phyloP scores from a whole-genome alignment of 2,329 filamentous ascomycete species.

The Alternaria gansuensis region DNA sequence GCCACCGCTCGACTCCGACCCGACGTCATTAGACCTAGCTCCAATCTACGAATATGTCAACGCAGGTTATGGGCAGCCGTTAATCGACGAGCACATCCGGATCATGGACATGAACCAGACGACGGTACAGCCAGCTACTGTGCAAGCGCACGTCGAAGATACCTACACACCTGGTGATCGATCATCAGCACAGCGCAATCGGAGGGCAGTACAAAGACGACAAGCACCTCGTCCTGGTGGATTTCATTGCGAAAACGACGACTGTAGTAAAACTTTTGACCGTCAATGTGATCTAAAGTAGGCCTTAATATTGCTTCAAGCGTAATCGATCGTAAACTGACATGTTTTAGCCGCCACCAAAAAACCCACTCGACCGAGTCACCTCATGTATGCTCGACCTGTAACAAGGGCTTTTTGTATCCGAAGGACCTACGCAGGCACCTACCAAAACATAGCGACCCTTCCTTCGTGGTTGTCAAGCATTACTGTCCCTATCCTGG shows the following conservation, averaged over 20 bases:
- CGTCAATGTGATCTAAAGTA: constrained; percentile 50
- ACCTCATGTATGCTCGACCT: constrained; percentile 46
- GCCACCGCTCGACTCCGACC: constrained; percentile 16
- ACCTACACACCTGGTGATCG: constrained; percentile 46
- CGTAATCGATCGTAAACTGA: constrained; percentile 20
- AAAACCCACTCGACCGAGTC: constrained; percentile 45
- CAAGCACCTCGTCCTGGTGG: constrained; percentile 40
- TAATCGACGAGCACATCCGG: constrained; percentile 24
- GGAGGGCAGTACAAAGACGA: constrained; percentile 29
- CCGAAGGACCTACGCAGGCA: constrained; percentile 49
- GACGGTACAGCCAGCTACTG: constrained; percentile 36
- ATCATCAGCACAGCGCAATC: constrained; percentile 10
- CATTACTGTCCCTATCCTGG: constrained; percentile 39
- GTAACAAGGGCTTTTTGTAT: constrained; percentile 47
- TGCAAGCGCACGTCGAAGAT: constrained; percentile 40
- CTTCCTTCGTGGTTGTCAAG: constrained; percentile 21
- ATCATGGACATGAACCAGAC: constrained; percentile 42
- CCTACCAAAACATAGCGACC: constrained; percentile 37
- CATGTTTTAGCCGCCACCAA: constrained; percentile 40
- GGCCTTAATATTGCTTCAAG: constrained; percentile 20
- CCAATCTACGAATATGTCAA: constrained; percentile 18
- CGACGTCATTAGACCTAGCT: constrained; percentile 16
- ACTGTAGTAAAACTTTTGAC: constrained; percentile 42
- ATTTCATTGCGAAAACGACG: constrained; percentile 34
- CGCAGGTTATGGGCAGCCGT: constrained; percentile 7